Base-by-base conservation (phyloP, 768 basidiomycete genomes). In the Lactifluus pinguis region DNA sequence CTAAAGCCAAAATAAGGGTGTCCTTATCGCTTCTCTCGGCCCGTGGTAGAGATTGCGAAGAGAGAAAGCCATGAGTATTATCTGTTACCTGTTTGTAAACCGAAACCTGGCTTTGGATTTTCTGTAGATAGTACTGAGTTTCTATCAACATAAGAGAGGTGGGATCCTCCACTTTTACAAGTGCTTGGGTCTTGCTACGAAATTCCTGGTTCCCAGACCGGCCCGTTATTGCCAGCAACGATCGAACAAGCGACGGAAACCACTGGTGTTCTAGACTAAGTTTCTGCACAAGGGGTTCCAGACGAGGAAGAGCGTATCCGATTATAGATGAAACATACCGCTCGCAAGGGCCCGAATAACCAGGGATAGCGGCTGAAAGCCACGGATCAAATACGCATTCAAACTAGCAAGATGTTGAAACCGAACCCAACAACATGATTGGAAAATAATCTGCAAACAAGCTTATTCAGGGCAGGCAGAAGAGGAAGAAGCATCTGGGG, bases 291-390 rank as follows among this genome's bases (percentile, higher is more conserved):
- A 38, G 38, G 32, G 32, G 44, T 32, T 64, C 61, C 17, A 48
- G 59, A 41, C 55, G 21, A 19, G 6, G 38, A 64, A 21, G 41
- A 53, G 44, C 25, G 25, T 47, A 11, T 36, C 39, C 25, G 45
- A 53, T 41, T 59, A 54, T 60, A 48, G 50, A 50, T 52, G 60
- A 50, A 55, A 62, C 71, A 57, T 74, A 85, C 88, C 75, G 78
- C 77, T 68, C 77, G 76, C 83, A 83, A 84, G 30, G 76, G 71
- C 2, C 89, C 89, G 69, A 91, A 92, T 58, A 90, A 80, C 42
- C 89, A 75, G 21, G 89, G 89, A 72, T 90, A 89, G 3, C 83
- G 83, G 67, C 89, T 91, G 65, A 39, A 36, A 45, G 50, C 48
- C 56, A 47, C 39, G 56, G 49, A 44, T 45, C 59, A 60, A 47